Evolutionary conservation across 1,284 basidiomycete species (phyloP), one percentile per base, ranked within the genome.

Genomic region (Rhodotorula sp.): DNA sequence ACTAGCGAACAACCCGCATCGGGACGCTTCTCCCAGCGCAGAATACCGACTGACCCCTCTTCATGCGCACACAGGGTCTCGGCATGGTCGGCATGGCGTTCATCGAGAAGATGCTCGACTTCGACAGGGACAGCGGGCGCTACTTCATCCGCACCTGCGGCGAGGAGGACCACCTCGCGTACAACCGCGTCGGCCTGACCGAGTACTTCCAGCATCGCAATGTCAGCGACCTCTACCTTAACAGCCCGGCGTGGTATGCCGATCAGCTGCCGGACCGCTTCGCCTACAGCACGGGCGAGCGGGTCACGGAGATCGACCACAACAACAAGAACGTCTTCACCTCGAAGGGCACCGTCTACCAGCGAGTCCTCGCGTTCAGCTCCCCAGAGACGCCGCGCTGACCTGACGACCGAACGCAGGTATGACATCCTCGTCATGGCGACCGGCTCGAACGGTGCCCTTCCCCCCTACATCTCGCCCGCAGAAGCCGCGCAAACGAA

Each of bases 401-500:
- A 58, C 37, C 4, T 5, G 3, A 0, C 2, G 9, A 1, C 25
- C 37, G 13, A 13, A 3, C 13, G 37, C 37, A 58, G 56, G 27
- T 76, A 72, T 67, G 71, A 75, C 67, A 53, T 72, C 48, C 79
- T 78, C 67, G 75, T 81, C 62, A 81, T 91, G 41, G 88, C 89
- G 2, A 91, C 90, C 0, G 90, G 90, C 4, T 90, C 89, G 0
- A 84, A 85, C 41, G 89, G 89, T 1, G 84, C 85, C 2, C 82
- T 91, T n/a, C 90, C 90, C 0, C 83, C 86, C 0, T 90, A 89
- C 77, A 82, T 87, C 50, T 82, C 85, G 9, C 37, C 82, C 0
- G 81, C 85, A 12, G 78, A 83, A 22, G 83, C 82, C 55, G 81
- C 79, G n/a, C 81, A 79, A 21, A 84, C 78, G 78, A 82, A 77